Conservation (phyloP, 2,329 filamentous ascomycete species). For the Neofusicoccum sp. region DNA sequence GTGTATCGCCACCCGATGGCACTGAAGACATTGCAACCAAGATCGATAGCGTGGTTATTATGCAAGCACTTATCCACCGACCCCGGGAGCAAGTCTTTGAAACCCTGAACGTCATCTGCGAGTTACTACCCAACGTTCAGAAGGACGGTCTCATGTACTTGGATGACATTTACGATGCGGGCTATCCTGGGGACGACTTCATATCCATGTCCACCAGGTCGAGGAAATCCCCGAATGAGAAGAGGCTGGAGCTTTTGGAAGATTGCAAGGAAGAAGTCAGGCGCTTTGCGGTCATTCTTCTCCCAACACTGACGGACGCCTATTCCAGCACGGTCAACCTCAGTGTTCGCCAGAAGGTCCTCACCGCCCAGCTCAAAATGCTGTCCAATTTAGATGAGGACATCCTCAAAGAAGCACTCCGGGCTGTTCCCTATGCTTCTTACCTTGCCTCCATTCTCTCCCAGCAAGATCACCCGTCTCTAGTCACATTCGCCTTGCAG, state of each 20-base stretch:
- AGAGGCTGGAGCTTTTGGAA: slow-evolving; percentile 77
- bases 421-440: slow-evolving; percentile 89
- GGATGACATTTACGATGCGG: slow-evolving; percentile 53
- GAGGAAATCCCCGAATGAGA: slow-evolving; percentile 70
- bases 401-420: slow-evolving; percentile 83
- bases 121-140: slow-evolving; percentile 79
- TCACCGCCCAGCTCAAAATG: slow-evolving; percentile 97
- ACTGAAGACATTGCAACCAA: slow-evolving; percentile 78
- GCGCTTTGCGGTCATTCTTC: slow-evolving; percentile 88
- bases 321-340: slow-evolving; percentile 98
- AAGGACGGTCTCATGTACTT: slow-evolving; percentile 56
- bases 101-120: slow-evolving; percentile 95
- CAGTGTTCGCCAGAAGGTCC: slow-evolving; percentile 89
- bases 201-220: slow-evolving; percentile 46
- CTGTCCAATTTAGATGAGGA: slow-evolving; percentile 86
- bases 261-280: slow-evolving; percentile 85
- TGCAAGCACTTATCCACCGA: slow-evolving; percentile 96
- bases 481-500: slow-evolving; percentile 86
- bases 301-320: slow-evolving; percentile 93
- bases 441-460: slow-evolving; percentile 94
- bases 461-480: slow-evolving; percentile 85
- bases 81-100: slow-evolving; percentile 96
- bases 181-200: slow-evolving; percentile 50
- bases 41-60: slow-evolving; percentile 94
- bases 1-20: slow-evolving; percentile 84